These are phyloP conservation scores for Ophiosphaerella herpotricha DNA, from an alignment of 2,329 filamentous ascomycete genomes.

Conservation along the genomic window DNA sequence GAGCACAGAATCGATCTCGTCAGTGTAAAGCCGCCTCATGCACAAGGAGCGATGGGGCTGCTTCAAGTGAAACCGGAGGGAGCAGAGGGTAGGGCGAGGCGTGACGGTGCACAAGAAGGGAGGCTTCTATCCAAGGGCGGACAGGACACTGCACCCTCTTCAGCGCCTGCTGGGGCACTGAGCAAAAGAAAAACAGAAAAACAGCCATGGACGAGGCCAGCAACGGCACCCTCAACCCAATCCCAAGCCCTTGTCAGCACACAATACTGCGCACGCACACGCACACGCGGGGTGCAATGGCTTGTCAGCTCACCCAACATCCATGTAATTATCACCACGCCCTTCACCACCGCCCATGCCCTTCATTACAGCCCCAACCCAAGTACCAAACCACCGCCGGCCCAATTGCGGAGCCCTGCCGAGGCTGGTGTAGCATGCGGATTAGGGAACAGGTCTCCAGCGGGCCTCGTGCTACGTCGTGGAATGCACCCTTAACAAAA, in stretches of 20 bases:
- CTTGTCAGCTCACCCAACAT: slow-evolving; percentile 1
- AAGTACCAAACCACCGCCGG: slow-evolving; percentile 15
- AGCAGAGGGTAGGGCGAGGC: slow-evolving; percentile 27
- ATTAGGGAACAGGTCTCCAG: slow-evolving; percentile 13
- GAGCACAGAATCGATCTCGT: slow-evolving; percentile 40
- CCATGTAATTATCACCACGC: background rate
- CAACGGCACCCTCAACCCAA: slow-evolving; percentile 21
- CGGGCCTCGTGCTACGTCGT: slow-evolving; percentile 27
- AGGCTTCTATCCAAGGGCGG: slow-evolving; percentile 35
- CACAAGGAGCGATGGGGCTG: slow-evolving; percentile 44
- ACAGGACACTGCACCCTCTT: slow-evolving; percentile 12
- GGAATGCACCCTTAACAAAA: slow-evolving; percentile 27
- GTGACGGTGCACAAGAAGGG: slow-evolving; percentile 45
- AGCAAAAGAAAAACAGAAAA: slow-evolving; percentile 47
- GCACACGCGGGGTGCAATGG: background rate
- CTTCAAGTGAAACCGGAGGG: slow-evolving; percentile 43
- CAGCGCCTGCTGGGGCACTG: slow-evolving; percentile 32
- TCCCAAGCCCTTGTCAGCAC: slow-evolving; percentile 19
- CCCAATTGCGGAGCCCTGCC: slow-evolving; percentile 21
- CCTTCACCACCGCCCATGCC: no score
- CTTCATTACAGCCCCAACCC: no score
- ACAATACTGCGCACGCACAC: background rate
- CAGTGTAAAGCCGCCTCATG: slow-evolving; percentile 46
- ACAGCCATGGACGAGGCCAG: slow-evolving; percentile 24
- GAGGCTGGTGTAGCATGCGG: slow-evolving; percentile 35